phyloP scores from a whole-genome alignment of 352 stramenopile species.

The Albugo candida region DNA sequence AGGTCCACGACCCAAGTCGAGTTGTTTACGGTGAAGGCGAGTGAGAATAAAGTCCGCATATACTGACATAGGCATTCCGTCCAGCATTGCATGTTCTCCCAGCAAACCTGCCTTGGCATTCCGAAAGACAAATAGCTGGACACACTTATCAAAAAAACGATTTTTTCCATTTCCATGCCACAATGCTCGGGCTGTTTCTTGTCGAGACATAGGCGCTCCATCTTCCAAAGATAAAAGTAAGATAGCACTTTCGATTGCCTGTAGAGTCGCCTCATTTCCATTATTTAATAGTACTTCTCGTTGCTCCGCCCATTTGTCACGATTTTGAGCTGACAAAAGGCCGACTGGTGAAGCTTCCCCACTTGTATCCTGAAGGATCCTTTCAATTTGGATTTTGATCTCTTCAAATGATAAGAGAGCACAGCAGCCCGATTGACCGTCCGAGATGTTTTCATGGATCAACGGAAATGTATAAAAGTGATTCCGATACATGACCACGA shows the following conservation, averaged over 20 bases:
- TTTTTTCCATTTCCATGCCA: constrained; percentile 82
- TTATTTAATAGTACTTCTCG: constrained; percentile 38
- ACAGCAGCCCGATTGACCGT: constrained; percentile 5
- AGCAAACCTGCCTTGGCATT: constrained; percentile 90
- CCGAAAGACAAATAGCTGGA: constrained; percentile 89
- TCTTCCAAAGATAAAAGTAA: constrained; percentile 54
- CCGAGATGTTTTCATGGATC: constrained; percentile 14
- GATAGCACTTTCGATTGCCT: constrained; percentile 42
- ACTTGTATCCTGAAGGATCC: constrained; percentile 24
- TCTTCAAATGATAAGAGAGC: constrained; percentile 26
- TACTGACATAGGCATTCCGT: constrained; percentile 65
- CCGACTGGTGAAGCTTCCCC: constrained; percentile 36
- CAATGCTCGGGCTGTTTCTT: constrained; percentile 34
- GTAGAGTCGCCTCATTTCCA: constrained; percentile 36
- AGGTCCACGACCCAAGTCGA: constrained; percentile 15
- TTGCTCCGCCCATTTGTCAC: constrained; percentile 60
- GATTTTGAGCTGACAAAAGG: constrained; percentile 43
- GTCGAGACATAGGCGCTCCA: constrained; percentile 30
- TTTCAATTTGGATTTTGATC: constrained; percentile 30
- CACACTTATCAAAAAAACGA: constrained; percentile 94
- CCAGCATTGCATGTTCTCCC: constrained; percentile 86
- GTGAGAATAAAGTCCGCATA: constrained; percentile 45
- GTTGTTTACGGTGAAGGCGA: constrained; percentile 26
- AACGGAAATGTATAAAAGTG: constrained; percentile 53
- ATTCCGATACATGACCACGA: constrained; percentile 75